A percentile compares a stretch with the other conserved stretches of the same genome.
These are phyloP conservation scores for Xanthoparmelia taractica DNA, from an alignment of 495 filamentous ascomycete species.

Conservation along the genomic window DNA sequence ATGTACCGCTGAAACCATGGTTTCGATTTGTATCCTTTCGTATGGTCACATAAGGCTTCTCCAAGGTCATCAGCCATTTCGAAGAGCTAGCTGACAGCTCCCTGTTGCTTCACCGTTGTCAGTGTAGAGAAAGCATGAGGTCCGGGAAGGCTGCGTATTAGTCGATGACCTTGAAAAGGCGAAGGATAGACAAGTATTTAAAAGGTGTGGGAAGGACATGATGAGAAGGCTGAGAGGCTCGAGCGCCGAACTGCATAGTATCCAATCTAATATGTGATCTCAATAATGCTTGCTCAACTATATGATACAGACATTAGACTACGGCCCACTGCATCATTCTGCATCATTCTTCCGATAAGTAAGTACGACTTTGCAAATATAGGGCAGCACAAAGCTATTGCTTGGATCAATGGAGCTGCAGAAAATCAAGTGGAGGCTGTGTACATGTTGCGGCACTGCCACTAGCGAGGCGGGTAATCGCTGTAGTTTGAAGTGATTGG, in stretches of 20 bases:
- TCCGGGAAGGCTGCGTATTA: not conserved
- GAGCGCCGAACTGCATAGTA: not conserved
- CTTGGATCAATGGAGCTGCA: too few relatives aligned
- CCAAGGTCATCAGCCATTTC: not conserved
- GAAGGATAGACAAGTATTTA: not conserved
- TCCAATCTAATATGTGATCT: too few relatives aligned
- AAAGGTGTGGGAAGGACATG: not conserved
- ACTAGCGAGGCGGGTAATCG: too few relatives aligned
- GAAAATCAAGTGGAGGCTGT: too few relatives aligned
- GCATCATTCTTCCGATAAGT: not conserved
- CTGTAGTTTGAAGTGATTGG: too few relatives aligned
- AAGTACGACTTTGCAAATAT: too few relatives aligned
- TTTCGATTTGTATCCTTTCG: not conserved
- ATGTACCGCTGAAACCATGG: slow-evolving; percentile 4
- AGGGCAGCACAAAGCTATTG: too few relatives aligned
- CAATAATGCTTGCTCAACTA: not conserved
- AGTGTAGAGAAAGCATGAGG: not conserved
- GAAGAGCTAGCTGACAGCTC: not conserved
- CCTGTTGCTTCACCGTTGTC: not conserved
- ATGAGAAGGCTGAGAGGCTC: not conserved
- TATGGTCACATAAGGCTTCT: not conserved
- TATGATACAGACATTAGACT: not conserved
- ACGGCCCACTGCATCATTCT: not conserved
- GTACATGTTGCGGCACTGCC: too few relatives aligned
- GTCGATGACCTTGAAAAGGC: not conserved